Evolutionary conservation across 139 green algal genomes (phyloP).

Genomic region (Bryopsis sp.): DNA sequence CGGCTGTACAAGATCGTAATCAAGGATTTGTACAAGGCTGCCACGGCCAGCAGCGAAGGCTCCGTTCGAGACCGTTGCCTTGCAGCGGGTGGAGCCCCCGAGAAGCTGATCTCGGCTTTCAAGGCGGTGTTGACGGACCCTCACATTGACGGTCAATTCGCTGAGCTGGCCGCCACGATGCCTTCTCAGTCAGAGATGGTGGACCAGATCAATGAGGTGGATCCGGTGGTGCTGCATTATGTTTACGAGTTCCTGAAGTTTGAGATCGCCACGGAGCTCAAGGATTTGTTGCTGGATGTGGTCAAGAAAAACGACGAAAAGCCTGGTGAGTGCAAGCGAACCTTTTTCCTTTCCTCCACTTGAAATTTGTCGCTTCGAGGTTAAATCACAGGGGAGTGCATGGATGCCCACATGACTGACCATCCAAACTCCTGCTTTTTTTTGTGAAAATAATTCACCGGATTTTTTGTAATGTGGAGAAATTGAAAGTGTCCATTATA

Average conservation of each 20-base stretch:
- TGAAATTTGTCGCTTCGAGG: no score
- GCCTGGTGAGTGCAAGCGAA: no score
- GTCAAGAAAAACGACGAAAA: constrained; percentile 13
- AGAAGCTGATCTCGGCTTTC: constrained; percentile 50
- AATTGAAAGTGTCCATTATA: no score
- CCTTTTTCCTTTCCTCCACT: no score
- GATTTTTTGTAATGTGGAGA: no score
- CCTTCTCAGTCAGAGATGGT: constrained; percentile 21
- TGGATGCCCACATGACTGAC: no score
- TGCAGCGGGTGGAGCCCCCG: constrained; percentile 48
- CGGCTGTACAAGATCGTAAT: constrained; percentile 65
- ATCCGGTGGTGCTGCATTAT: constrained; percentile 18
- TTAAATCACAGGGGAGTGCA: no score
- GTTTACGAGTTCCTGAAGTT: background rate
- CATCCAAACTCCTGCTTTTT: no score
- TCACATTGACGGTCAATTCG: constrained; percentile 19
- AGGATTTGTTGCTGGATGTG: background rate
- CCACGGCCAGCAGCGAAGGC: constrained; percentile 10
- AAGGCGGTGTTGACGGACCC: constrained; percentile 12
- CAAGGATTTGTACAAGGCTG: constrained; percentile 58
- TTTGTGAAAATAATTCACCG: no score
- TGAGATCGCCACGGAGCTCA: background rate
- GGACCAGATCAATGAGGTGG: constrained; percentile 19
- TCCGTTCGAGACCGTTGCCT: constrained; percentile 28
- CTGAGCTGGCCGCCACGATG: constrained; percentile 7